phyloP scores from a whole-genome alignment of 495 filamentous ascomycete species.

The Aspergillus affinis region DNA sequence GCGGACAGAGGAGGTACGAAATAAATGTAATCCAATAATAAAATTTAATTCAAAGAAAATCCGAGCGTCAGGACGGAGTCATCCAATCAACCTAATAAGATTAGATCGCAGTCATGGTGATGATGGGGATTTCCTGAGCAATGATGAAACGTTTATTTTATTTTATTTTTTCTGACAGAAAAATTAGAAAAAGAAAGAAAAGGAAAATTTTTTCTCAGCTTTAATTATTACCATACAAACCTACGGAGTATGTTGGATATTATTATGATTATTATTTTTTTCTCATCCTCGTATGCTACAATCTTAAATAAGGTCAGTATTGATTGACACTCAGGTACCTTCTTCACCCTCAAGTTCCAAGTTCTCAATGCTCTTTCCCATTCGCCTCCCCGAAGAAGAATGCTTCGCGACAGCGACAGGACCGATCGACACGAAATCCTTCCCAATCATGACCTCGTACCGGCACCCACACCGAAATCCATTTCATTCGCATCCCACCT shows the following conservation, averaged over 20 bases:
- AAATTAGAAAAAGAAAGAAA: background rate
- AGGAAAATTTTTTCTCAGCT: background rate
- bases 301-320: no score
- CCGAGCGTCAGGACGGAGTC: background rate
- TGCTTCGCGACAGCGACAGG: slow-evolving; percentile 4
- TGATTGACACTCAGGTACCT: no score
- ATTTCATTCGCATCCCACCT: background rate
- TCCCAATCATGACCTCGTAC: background rate
- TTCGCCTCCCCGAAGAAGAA: slow-evolving; percentile 4
- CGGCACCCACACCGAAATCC: background rate
- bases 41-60: background rate
- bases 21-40: no score
- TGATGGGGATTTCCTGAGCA: no score
- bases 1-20: no score
- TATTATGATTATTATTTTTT: no score
- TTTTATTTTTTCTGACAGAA: slow-evolving; percentile 3
- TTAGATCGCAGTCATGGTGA: slow-evolving; percentile 1
- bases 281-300: background rate
- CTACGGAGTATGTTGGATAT: background rate
- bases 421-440: slow-evolving; percentile 2
- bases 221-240: no score
- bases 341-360: no score
- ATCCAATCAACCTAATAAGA: background rate
- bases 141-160: background rate
- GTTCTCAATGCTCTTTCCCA: no score